Evolutionary conservation across 164 flowering plant genomes (phyloP).

Genomic region (Litsea cubeba): DNA sequence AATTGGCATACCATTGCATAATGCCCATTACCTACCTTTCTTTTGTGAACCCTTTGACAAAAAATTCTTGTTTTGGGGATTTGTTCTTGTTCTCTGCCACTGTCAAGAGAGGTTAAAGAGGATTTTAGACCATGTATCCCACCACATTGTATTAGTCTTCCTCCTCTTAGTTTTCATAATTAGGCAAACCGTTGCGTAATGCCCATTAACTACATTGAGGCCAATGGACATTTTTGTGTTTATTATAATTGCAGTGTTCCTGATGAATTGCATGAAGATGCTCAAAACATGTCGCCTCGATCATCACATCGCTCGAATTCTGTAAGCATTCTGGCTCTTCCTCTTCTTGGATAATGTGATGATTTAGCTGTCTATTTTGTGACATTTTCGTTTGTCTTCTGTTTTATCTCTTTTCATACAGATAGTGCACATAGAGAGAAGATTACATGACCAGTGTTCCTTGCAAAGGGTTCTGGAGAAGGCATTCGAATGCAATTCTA

Average conservation of each 20-base stretch:
- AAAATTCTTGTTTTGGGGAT: too few relatives aligned
- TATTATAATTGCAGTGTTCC: slow-evolving; percentile 14
- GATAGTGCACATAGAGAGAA: slow-evolving; percentile 5
- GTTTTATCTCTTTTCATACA: neutral
- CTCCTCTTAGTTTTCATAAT: too few relatives aligned
- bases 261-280: slow-evolving; percentile 2
- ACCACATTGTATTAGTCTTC: too few relatives aligned
- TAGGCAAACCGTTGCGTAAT: too few relatives aligned
- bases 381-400: neutral
- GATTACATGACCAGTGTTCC: slow-evolving; percentile 6
- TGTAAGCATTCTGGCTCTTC: slow-evolving; percentile 10
- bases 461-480: slow-evolving; percentile 10
- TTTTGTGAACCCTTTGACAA: neutral
- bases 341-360: neutral
- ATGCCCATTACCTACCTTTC: neutral
- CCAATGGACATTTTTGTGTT: neutral
- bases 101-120: too few relatives aligned
- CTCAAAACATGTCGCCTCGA: slow-evolving; percentile 5
- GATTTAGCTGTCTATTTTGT: neutral
- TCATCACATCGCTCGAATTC: slow-evolving; percentile 5
- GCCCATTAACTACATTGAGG: too few relatives aligned
- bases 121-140: too few relatives aligned
- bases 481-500: slow-evolving; percentile 12
- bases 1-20: neutral
- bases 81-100: too few relatives aligned